phyloP scores from a whole-genome alignment of 2,329 filamentous ascomycete genomes.

The Escovopsis sp. region DNA sequence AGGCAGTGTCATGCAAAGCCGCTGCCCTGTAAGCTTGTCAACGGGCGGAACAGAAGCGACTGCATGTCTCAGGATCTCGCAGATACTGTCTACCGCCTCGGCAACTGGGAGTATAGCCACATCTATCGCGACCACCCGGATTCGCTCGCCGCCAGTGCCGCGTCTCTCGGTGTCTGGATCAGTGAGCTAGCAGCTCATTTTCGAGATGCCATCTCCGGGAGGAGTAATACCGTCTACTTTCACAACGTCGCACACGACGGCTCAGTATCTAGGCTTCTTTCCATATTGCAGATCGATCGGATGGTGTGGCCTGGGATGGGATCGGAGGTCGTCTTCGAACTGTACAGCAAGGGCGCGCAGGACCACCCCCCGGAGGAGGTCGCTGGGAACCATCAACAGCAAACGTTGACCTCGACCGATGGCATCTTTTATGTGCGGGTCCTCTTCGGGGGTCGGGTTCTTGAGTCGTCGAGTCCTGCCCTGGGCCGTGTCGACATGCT shows the following conservation, averaged over 20 bases:
- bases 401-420: background rate
- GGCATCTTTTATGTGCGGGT: constrained; percentile 41
- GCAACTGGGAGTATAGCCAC: constrained; percentile 68
- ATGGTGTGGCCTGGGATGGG: constrained; percentile 87
- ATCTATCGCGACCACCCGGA: constrained; percentile 54
- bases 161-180: constrained; percentile 57
- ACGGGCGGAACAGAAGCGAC: constrained; percentile 23
- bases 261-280: constrained; percentile 50
- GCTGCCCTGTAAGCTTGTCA: constrained; percentile 48
- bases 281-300: constrained; percentile 53
- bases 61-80: constrained; percentile 51
- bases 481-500: constrained; percentile 61
- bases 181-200: constrained; percentile 57
- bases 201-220: constrained; percentile 32
- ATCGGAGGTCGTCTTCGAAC: constrained; percentile 61
- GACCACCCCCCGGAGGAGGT: constrained; percentile 1
- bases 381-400: constrained; percentile 13
- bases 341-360: constrained; percentile 35
- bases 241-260: constrained; percentile 78
- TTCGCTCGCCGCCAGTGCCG: constrained; percentile 46
- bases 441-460: constrained; percentile 52
- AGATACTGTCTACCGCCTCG: constrained; percentile 58
- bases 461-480: constrained; percentile 52
- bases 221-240: constrained; percentile 35
- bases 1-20: constrained; percentile 62